A percentile compares a stretch with the other conserved stretches of the same genome.
phyloP scores from a whole-genome alignment of 2,329 filamentous ascomycete genomes.

The Bipolaris oryzae region DNA sequence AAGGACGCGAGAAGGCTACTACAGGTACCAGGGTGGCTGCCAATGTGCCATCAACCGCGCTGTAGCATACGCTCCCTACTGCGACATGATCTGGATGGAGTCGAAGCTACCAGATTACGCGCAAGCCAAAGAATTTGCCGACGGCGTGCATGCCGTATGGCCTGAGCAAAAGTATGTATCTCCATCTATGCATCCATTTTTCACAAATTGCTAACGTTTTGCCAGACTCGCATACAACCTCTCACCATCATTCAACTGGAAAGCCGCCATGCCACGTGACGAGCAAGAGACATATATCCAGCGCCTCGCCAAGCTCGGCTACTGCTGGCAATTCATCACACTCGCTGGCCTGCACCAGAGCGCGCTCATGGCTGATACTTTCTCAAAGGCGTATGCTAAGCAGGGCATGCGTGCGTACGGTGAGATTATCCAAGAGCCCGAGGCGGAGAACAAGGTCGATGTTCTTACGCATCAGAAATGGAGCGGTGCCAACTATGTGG shows the following conservation, averaged over 20 bases:
- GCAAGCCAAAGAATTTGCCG: slow-evolving; percentile 91
- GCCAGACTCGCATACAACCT: slow-evolving; percentile 92
- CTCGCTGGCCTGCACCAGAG: slow-evolving; percentile 95
- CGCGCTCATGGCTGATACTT: slow-evolving; percentile 87
- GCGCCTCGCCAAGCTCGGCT: slow-evolving; percentile 83
- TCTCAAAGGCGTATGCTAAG: slow-evolving; percentile 79
- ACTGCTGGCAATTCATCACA: slow-evolving; percentile 99
- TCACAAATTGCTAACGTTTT: slow-evolving; percentile 9
- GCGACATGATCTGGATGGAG: slow-evolving; percentile 99
- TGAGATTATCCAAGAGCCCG: slow-evolving; percentile 95
- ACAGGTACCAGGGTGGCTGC: slow-evolving; percentile 88
- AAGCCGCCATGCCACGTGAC: slow-evolving; percentile 85
- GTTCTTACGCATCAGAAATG: slow-evolving; percentile 99
- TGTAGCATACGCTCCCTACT: slow-evolving; percentile 89
- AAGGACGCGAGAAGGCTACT: slow-evolving; percentile 92
- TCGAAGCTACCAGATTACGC: slow-evolving; percentile 90
- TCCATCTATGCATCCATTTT: not conserved
- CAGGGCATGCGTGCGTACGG: slow-evolving; percentile 96
- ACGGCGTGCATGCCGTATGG: slow-evolving; percentile 91
- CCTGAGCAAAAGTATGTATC: slow-evolving; percentile 87
- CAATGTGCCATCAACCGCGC: slow-evolving; percentile 90
- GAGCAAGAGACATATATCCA: slow-evolving; percentile 98
- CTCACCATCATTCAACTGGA: slow-evolving; percentile 99
- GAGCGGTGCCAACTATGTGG: slow-evolving; percentile 92
- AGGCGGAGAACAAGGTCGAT: slow-evolving; percentile 88